phyloP scores from a whole-genome alignment of 352 stramenopile genomes.

The Phytophthora tubulina region DNA sequence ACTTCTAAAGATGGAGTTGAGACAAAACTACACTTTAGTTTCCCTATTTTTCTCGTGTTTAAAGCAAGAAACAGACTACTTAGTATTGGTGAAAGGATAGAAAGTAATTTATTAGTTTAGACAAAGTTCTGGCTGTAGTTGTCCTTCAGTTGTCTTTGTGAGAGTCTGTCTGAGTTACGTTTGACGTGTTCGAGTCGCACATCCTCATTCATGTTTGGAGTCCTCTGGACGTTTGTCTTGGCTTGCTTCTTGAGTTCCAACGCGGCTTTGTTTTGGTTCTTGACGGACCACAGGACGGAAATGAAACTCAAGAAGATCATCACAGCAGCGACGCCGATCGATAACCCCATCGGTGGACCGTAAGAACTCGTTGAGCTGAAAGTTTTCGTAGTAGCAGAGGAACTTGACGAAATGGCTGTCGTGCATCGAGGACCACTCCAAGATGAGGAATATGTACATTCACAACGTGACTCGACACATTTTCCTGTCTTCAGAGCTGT shows the following conservation, averaged over 20 bases:
- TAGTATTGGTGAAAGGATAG: no score
- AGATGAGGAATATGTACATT: conserved; percentile 45
- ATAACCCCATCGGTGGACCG: conserved; percentile 45
- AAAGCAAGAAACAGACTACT: no score
- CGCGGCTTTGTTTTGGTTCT: conserved; percentile 19
- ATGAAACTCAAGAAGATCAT: conserved; percentile 46
- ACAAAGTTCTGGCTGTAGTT: conserved; percentile 48
- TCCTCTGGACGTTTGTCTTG: conserved; percentile 8
- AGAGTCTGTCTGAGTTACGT: conserved; percentile 24
- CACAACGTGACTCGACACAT: conserved; percentile 52
- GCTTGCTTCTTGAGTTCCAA: conserved; percentile 21
- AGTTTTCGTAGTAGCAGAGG: conserved; percentile 33
- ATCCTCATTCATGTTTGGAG: conserved; percentile 12
- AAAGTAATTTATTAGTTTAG: conserved; percentile 24
- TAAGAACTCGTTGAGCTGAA: conserved; percentile 35
- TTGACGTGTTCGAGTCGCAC: conserved; percentile 19
- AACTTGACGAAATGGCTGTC: conserved; percentile 36
- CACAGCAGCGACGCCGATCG: conserved; percentile 40
- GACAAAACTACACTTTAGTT: conserved; percentile 14
- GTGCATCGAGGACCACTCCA: conserved; percentile 68
- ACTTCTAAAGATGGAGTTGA: conserved; percentile 15
- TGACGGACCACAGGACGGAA: conserved; percentile 45
- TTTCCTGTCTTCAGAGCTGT: conserved; percentile 41
- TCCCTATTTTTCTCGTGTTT: no score
- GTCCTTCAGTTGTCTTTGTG: conserved; percentile 28